phyloP scores from a whole-genome alignment of 2,329 filamentous ascomycete species.

The Massarina eburnea region DNA sequence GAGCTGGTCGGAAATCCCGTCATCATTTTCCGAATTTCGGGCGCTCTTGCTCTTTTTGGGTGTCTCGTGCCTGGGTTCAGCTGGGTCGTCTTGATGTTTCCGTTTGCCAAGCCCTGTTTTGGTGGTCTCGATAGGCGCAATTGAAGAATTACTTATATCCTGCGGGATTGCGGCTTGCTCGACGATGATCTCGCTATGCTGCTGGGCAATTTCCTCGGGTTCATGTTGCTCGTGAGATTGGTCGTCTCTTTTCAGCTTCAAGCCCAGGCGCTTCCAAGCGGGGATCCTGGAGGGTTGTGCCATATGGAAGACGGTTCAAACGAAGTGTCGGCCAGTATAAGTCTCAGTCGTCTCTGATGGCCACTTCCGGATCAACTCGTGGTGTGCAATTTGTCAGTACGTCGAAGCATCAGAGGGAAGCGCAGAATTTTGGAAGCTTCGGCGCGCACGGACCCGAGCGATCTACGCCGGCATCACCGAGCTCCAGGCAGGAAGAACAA shows the following conservation, averaged over 20 bases:
- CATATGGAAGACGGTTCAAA: constrained; percentile 38
- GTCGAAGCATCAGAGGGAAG: constrained; percentile 34
- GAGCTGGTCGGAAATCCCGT: constrained; percentile 5
- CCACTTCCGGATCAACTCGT: constrained; percentile 41
- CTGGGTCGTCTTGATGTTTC: constrained; percentile 32
- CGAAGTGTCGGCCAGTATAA: constrained; percentile 13
- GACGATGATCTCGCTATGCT: constrained; percentile 2
- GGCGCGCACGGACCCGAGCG: not conserved
- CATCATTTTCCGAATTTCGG: constrained; percentile 4
- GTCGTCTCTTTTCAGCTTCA: constrained; percentile 60
- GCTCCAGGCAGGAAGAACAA: constrained; percentile 38
- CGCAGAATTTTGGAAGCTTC: constrained; percentile 34
- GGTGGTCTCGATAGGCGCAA: constrained; percentile 17
- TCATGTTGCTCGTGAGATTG: constrained; percentile 30
- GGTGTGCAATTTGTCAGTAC: constrained; percentile 21
- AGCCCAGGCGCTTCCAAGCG: constrained; percentile 62
- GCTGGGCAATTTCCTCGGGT: constrained; percentile 12
- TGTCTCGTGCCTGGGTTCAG: constrained; percentile 24
- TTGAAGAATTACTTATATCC: constrained; percentile 6
- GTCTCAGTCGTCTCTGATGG: constrained; percentile 25
- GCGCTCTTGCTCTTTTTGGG: constrained; percentile 30
- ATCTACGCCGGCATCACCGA: constrained; percentile 6
- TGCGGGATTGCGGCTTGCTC: constrained; percentile 8
- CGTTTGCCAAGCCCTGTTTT: constrained; percentile 40
- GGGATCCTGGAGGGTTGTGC: constrained; percentile 41